Evolutionary conservation across 2,329 filamentous ascomycete genomes (phyloP), one percentile per base, ranked within the genome.

Genomic region (Dactylellina leptospora): DNA sequence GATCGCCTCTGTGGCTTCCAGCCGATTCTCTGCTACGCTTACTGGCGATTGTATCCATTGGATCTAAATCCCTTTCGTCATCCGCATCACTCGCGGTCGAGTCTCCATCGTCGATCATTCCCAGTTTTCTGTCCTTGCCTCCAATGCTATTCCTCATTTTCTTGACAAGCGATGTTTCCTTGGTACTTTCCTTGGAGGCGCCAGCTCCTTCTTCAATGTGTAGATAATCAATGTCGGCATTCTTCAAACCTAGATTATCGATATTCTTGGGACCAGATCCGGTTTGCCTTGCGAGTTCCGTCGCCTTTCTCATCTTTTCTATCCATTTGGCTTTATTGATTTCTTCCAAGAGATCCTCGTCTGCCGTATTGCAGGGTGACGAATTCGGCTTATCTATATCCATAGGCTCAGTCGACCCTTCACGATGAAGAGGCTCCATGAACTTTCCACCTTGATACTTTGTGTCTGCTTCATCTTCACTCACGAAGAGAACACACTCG

Each of bases 21-120:
- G 53, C 51, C 10, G 66, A 71, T 3, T 36, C 66, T 30, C 66
- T 45, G 27, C 51, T 71, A 33, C 66, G 63, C 18, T 71, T 71
- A 18, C 42, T 71, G 3, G 42, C 56, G 25, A 33, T 30, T 2
- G 48, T 38, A 13, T 69, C 63, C 1, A 40, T 22, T n/a, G 44
- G 38, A n/a, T 63, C 59, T 4, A 13, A n/a, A 18, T 53, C 58
- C n/a, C 4, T 16, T 20, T 47, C 62, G n/a, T 51, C 36, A 10
- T 64, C 48, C 11, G 48, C 13, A 33, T 51, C 11, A 1, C 9
- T 45, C 20, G 36, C 18, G 25, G 28, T n/a, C 45, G 18, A 9
- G 11, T 42, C 10, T 16, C 22, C 40, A 5, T 45, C 60, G 1
- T 16, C 4, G 16, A 38, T 36, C 60, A 64, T 56, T n/a, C 60